A percentile compares a stretch with the other conserved stretches of the same genome.
Conservation (phyloP, 2,329 filamentous ascomycete genomes). For the Falciphora oryzae region DNA sequence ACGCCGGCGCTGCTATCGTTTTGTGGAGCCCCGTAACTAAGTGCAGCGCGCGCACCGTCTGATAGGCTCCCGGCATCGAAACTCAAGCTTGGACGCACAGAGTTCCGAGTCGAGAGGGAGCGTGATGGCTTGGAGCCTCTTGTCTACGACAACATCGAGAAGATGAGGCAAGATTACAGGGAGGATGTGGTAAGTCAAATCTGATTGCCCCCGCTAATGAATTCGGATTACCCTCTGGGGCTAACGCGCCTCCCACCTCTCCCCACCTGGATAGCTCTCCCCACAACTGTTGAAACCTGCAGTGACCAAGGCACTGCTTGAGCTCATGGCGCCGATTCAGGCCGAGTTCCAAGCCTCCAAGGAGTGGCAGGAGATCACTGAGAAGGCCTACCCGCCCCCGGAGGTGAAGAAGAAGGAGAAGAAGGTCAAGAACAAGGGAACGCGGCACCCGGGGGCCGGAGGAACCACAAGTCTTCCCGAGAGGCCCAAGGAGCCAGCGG, state of each 20-base stretch:
- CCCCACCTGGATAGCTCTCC: conserved; percentile 52
- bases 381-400: conserved; percentile 75
- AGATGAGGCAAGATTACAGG: conserved; percentile 74
- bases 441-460: conserved; percentile 17
- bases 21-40: background rate
- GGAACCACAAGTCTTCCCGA: conserved; percentile 3
- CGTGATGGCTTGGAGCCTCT: conserved; percentile 65
- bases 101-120: conserved; percentile 63
- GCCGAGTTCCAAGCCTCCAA: conserved; percentile 61
- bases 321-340: conserved; percentile 72
- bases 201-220: background rate
- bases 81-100: conserved; percentile 48
- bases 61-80: conserved; percentile 59
- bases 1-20: background rate
- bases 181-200: conserved; percentile 63
- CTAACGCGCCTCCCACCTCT: conserved; percentile 12
- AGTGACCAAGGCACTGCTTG: conserved; percentile 65
- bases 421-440: conserved; percentile 20
- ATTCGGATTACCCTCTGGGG: conserved; percentile 10
- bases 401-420: conserved; percentile 48
- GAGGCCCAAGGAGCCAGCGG: conserved; percentile 8
- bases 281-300: conserved; percentile 88
- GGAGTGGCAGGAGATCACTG: conserved; percentile 75
- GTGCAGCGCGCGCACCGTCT: background rate
- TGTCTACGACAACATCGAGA: conserved; percentile 68